Evolutionary conservation across 2,329 filamentous ascomycete genomes (phyloP).

Genomic region (Pezicula rhizophila): DNA sequence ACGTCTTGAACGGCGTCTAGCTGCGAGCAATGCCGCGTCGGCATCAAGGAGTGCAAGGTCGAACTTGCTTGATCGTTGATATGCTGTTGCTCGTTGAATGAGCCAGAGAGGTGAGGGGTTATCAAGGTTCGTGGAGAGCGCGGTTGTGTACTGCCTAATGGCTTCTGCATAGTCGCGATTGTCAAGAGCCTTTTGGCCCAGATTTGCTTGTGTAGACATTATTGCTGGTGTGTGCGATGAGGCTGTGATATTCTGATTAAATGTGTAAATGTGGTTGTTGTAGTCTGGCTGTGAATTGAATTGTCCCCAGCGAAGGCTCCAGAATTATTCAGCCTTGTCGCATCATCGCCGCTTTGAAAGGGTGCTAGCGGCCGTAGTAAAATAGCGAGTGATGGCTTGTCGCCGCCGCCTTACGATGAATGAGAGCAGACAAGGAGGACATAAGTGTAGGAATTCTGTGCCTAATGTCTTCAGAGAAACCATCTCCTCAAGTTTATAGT

Average conservation of each 20-base stretch:
- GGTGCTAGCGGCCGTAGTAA: no score
- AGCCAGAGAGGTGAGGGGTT: conserved; percentile 75
- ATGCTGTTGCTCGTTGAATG: conserved; percentile 73
- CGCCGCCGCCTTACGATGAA: no score
- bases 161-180: conserved; percentile 60
- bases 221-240: conserved; percentile 4
- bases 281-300: not conserved
- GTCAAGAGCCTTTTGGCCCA: conserved; percentile 55
- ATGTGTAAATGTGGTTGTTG: not conserved
- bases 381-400: no score
- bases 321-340: conserved; percentile 6
- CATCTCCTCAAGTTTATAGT: no score
- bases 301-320: not conserved
- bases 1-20: conserved; percentile 62
- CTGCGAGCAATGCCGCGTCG: conserved; percentile 57
- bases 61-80: conserved; percentile 57
- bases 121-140: conserved; percentile 48
- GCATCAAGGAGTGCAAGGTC: conserved; percentile 64
- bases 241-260: not conserved
- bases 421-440: no score
- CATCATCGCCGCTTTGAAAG: not conserved
- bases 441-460: no score
- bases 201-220: conserved; percentile 44
- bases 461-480: no score
- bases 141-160: conserved; percentile 60